Base-by-base conservation (phyloP, 148 eudicot species). In the Pharnaceum exiguum region DNA sequence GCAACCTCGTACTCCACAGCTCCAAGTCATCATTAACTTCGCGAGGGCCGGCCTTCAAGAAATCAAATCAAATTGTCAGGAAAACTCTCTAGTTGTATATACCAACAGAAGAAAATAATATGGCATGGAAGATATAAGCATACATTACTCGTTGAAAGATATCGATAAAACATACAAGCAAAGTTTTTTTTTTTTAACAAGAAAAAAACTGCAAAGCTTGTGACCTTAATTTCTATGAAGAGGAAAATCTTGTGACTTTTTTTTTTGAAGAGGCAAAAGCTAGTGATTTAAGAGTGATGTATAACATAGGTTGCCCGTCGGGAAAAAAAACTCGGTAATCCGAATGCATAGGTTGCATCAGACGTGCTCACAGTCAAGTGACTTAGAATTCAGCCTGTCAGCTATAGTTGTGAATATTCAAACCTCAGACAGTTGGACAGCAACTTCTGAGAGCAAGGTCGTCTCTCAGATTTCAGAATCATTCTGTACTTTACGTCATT, bases 11-110 rank as follows among this genome's bases (percentile, higher is more conserved):
- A 89, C 74, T 91, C n/a, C n/a, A n/a, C n/a, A n/a, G n/a, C n/a
- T n/a, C 97, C 46, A 91, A 68, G 33, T 84, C 93, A 70, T 91
- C 98, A 67, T 87, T 96, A 10, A 91, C 96, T 69, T 87, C 98
- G 46, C 98, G 96, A 18, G 96, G 98, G 36, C 98, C 98, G 61
- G 87, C 98, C 96, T 89, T 71, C 57, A 53, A 46, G 11, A 47
- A 44, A 17, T 21, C 44, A 40, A 57, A 46, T 23, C 9, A 52
- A 25, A 44, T 19, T 32, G 38, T 19, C 19, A 50, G 28, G 33
- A 49, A 15, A 2, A 4, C 33, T 35, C n/a, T 44, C 48, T 36
- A 46, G 26, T 9, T 11, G n/a, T n/a, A n/a, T n/a, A n/a, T n/a
- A n/a, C n/a, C n/a, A n/a, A n/a, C n/a, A n/a, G n/a, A n/a, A n/a